Evolutionary conservation across 192 early-diverging fungal species (phyloP), one percentile per base, ranked within the genome.

Genomic region (Thamnidium elegans): DNA sequence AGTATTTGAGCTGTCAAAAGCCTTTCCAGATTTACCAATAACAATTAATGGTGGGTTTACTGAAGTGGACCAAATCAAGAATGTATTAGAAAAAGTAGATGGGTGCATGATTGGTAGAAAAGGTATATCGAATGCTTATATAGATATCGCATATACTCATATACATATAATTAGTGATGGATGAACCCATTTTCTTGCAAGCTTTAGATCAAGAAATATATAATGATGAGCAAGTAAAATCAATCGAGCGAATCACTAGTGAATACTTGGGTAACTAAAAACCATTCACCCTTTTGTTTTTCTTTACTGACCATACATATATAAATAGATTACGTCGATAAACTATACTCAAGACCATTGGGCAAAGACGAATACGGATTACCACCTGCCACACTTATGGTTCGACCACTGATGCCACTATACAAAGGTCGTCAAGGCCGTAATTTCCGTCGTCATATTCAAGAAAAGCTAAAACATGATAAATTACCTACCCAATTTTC

Each of bases 21-120:
- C 71, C 47, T 89, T 81, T 47, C 86, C 86, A 14, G 69, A 81
- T n/a, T 59, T 81, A 14, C 74, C 66, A 3, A 72, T 91, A 47
- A 68, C 80, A 0, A 75, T 87, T 67, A 91, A 91, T 67, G 90
- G 90, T 64, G 90, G 88, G 5, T 83, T 89, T 21, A 76, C 78
- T 48, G 78, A 73, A 1, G 74, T 77, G 15, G 75, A 81, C 0
- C 61, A 78, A 1, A 73, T 87, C 11, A 65, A 64, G 3, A 55
- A 64, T 15, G 84, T 84, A 53, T 60, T 91, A 20, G 63, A 65
- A 0, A 31, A 66, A 8, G 80, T 80, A 0, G 86, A 87, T 63
- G 87, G 86, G 1, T 82, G 87, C 42, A 91, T 91, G 89, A 65
- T 91, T 46, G 89, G 89, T 23, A 67, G 89, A 26, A 81, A 89